phyloP scores from a whole-genome alignment of 148 eudicot species.

The Chenopodium suecicum region DNA sequence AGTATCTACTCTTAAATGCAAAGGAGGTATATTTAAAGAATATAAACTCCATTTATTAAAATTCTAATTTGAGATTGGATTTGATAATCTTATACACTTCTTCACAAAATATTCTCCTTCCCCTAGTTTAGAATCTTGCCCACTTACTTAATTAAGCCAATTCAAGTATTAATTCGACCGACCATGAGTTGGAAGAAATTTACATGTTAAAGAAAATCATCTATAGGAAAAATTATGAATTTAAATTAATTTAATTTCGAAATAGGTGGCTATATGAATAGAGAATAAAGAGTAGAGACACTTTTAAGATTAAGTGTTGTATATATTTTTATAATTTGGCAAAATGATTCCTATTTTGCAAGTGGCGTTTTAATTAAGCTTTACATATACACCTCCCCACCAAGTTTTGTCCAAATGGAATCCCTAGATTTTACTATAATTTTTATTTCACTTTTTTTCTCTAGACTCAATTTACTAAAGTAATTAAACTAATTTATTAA shows the following conservation, averaged over 20 bases:
- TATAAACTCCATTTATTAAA: background rate
- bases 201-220: background rate
- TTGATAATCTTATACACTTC: background rate
- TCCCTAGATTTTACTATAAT: conserved; percentile 12
- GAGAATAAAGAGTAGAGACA: conserved; percentile 19
- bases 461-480: background rate
- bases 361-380: conserved; percentile 34
- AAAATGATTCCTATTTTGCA: conserved; percentile 35
- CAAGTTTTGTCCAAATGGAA: conserved; percentile 34
- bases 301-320: conserved; percentile 13
- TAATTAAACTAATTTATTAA: too few species aligned
- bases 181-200: background rate
- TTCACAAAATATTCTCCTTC: background rate
- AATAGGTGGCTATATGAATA: conserved; percentile 10
- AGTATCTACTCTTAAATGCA: background rate
- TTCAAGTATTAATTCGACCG: background rate
- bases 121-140: background rate
- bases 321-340: background rate
- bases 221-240: background rate
- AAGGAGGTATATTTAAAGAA: too few species aligned
- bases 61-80: background rate
- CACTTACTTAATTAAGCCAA: background rate
- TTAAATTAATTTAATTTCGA: background rate
- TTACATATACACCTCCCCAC: conserved; percentile 31
- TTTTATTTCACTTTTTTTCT: background rate